These are phyloP conservation scores for Boletus semigastroideus DNA, from an alignment of 1,284 basidiomycete species.

Conservation along the genomic window DNA sequence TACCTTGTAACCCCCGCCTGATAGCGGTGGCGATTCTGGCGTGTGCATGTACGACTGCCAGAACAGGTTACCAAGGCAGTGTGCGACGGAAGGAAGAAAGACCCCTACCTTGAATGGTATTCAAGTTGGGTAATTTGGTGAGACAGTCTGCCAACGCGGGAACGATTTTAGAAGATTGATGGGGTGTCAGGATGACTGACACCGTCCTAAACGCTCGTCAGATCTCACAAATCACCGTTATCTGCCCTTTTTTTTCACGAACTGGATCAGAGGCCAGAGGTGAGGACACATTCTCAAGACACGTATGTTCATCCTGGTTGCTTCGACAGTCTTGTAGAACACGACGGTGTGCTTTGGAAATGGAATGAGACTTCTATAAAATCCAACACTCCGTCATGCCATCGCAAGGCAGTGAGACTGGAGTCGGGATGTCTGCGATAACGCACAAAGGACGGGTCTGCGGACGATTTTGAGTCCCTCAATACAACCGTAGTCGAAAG, in stretches of 20 bases:
- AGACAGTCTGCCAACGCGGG: constrained; percentile 34
- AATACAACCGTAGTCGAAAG: not conserved
- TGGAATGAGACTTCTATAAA: not conserved
- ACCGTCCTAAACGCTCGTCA: constrained; percentile 22
- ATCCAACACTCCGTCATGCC: constrained; percentile 9
- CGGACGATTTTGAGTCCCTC: not conserved
- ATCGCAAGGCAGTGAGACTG: constrained; percentile 8
- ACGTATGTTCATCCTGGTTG: not conserved
- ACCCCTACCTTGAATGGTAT: constrained; percentile 28
- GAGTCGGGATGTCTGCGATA: constrained; percentile 8
- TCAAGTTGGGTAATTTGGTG: constrained; percentile 33
- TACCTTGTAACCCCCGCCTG: constrained; percentile 27
- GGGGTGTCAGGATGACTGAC: constrained; percentile 22
- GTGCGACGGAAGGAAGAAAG: not conserved
- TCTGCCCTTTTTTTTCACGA: not conserved
- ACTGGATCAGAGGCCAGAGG: constrained; percentile 14
- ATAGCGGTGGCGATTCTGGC: constrained; percentile 29
- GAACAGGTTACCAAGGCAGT: not conserved
- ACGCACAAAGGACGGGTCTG: not conserved
- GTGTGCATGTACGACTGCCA: constrained; percentile 3
- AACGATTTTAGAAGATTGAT: constrained; percentile 18
- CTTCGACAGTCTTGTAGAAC: not conserved
- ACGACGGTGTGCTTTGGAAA: not conserved
- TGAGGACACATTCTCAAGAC: constrained; percentile 6
- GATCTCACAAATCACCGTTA: too few relatives aligned